Base-by-base conservation (phyloP, 495 filamentous ascomycete species). In the Penicillium taxi region DNA sequence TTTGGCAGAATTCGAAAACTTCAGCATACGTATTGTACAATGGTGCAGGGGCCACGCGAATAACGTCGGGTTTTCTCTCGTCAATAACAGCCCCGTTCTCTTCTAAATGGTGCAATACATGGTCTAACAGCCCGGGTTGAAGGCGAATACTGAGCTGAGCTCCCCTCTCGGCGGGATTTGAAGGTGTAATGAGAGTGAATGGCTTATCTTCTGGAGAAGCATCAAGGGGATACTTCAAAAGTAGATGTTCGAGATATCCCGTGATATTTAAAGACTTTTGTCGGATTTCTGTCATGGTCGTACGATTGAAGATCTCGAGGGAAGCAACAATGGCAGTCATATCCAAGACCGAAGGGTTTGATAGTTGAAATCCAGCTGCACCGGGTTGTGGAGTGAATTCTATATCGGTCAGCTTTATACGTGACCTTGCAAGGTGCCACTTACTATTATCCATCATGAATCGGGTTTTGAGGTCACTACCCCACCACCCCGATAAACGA, bases 401-500 rank as follows among this genome's bases (percentile, higher is more conserved):
- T 69, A 47, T 31, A 44, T 16, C 29, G 0, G 23, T 38, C 21
- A 47, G 39, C 9, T 20, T 19, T 22, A 6, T 11, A 6, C 9
- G 19, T 8, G 2, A n/a, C 19, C 9, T 21, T 4, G 24, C 12
- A n/a, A 9, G 4, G 26, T 26, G 26, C 26, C 4, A 43, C 72
- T 18, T 61, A 72, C 62, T 52, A 45, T 80, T 88, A 6, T 70
- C 74, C 89, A 90, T 95, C 15, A 57, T 62, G 58, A 95, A 95
- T 2, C 88, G 72, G 16, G 70, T 81, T 30, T 58, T 49, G 55
- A 89, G 88, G 58, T 84, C 78, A 39, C 78, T 78, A 26, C 87
- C 88, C 86, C 86, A 95, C 88, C 88, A 95, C 9, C 88, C 88
- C n/a, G 78, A 73, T 20, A 91, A 65, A 4, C 85, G 74, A 14